Base-by-base conservation (phyloP, 2,329 filamentous ascomycete species). In the Teratosphaeria destructans region DNA sequence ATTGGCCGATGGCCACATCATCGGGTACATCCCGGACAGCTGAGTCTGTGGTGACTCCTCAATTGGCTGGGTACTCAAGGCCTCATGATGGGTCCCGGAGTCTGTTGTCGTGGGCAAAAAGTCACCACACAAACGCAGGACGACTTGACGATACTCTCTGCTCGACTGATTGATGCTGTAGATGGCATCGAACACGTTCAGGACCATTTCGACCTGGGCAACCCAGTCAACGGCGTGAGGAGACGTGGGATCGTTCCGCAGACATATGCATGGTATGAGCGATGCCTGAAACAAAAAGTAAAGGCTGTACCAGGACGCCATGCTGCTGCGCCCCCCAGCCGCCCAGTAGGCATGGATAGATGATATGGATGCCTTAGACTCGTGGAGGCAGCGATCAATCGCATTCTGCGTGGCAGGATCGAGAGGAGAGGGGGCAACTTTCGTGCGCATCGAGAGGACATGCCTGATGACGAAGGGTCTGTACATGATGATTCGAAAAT, bases 201-300 rank as follows among this genome's bases (percentile, higher is more conserved):
- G 65, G 0, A 76, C 74, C 2, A 66, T 70, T 3, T 63, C 65
- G 47, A 79, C 73, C 60, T 80, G 77, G 1, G 67, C 62, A 8
- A 74, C 71, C 77, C 77, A 80, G 58, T 72, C 72, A 1, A 66
- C 49, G 7, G 75, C 75, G 10, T 72, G 63, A 2, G 68, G 59
- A 1, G 75, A 73, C 6, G 65, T 63, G 0, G 77, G 75, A 5
- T 76, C 68, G 57, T 77, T 78, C 5, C 77, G 75, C 2, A 80
- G 70, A 59, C 77, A 79, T 11, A 79, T 75, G 54, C 74, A 76
- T 1, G 78, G 79, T 10, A 81, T 79, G 16, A 81, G 67, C 2
- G 75, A 76, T 0, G 78, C 77, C 59, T 80, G 78, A 58, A 81
- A 81, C 5, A 80, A 70, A 59, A 80, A 80, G 63, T 78, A 80